Base-by-base conservation (phyloP, 345 rosid genomes). In the Boechera retrofracta region DNA sequence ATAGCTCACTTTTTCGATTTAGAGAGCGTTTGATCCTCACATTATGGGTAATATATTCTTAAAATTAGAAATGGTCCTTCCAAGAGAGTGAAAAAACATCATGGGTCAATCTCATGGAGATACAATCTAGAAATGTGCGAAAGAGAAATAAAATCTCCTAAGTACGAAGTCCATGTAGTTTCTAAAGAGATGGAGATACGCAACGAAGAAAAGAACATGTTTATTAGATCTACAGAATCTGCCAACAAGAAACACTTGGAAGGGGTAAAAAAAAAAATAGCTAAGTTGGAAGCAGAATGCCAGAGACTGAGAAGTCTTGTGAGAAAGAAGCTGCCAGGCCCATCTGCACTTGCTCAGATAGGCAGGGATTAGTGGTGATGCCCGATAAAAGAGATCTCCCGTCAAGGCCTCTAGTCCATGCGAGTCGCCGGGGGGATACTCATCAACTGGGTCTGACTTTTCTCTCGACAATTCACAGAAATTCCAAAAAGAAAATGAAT, bases 311-410 rank as follows among this genome's bases (percentile, higher is more conserved):
- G 98, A 9, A 88, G 96, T 62, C 92, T 94, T 67, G 98, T 94
- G 76, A 83, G 98, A 78, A 94, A 92, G 77, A 94, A 89, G 84
- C 80, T 94, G 82, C 98, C 98, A 0, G 98, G 98, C 73, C 98
- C 98, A 70, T 98, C 98, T 77, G 98, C 98, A 41, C 88, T 94
- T 73, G 98, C 98, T 53, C 97, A 92, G 48, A 94, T 92, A 81
- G 97, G 97, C 67, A 76, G 85, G 49, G 96, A 86, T 16, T 44
- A 86, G 80, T 64, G 92, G 91, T 56, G 98, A 94, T 29, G 54
- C 86, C 48, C 80, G 89, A 29, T 69, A 75, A 31, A 92, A 83
- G 86, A 86, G 87, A 82, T 90, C 98, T 71, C 94, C 98, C 29
- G 85, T 70, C 33, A 87, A 83, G 79, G 85, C 83, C 57, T 54